Conservation (phyloP, 345 rosid genomes). For the Brassica napus region DNA sequence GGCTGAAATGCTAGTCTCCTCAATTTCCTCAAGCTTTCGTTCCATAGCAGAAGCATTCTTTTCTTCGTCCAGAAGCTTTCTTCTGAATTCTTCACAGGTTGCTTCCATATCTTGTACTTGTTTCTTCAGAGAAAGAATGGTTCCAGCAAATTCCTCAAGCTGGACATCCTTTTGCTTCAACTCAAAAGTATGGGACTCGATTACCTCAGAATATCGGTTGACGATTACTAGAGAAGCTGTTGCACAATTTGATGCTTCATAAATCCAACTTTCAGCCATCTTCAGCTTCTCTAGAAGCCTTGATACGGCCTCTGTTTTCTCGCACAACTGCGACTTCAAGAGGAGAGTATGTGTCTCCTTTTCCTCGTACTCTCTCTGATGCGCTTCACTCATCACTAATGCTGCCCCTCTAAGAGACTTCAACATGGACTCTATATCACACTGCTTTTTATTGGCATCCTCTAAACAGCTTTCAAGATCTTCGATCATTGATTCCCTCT, state of each 20-base stretch:
- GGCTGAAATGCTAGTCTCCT: constrained; percentile 53
- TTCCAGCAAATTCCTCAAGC: constrained; percentile 49
- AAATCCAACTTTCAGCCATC: constrained; percentile 49
- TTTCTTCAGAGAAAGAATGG: constrained; percentile 45
- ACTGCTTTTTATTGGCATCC: constrained; percentile 69
- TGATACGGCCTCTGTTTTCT: constrained; percentile 45
- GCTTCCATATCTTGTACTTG: constrained; percentile 52
- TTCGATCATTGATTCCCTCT: constrained; percentile 74
- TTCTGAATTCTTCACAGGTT: constrained; percentile 47
- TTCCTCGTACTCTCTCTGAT: constrained; percentile 74
- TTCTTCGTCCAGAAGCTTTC: constrained; percentile 56
- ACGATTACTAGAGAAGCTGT: constrained; percentile 78
- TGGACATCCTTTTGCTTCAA: constrained; percentile 53
- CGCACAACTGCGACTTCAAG: constrained; percentile 58
- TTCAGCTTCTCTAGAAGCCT: constrained; percentile 64
- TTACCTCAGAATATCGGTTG: constrained; percentile 64
- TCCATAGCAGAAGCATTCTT: constrained; percentile 48
- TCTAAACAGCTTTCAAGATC: constrained; percentile 81
- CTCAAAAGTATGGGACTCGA: constrained; percentile 41
- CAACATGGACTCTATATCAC: constrained; percentile 78
- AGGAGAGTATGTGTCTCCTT: constrained; percentile 62
- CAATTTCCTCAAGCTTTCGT: constrained; percentile 57
- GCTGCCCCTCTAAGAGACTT: constrained; percentile 87
- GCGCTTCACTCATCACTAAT: constrained; percentile 78
- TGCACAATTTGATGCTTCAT: constrained; percentile 62